Base-by-base conservation (phyloP, 2,329 filamentous ascomycete species). In the Fusarium nisikadoi region DNA sequence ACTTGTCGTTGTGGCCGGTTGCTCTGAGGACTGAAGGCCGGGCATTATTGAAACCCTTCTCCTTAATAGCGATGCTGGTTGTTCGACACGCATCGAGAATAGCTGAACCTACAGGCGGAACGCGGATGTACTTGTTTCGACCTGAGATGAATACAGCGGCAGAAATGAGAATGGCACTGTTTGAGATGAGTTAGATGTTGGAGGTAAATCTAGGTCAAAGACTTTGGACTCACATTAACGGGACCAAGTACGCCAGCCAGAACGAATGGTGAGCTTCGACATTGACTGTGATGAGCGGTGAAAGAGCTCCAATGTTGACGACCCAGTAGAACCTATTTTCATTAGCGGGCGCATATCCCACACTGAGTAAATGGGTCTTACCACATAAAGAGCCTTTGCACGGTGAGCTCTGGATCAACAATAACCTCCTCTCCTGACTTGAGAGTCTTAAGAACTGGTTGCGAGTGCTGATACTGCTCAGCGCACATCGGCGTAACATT, bases 401-500 rank as follows among this genome's bases (percentile, higher is more conserved):
- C 60, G 1, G 60, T 63, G 2, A 63, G 60, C 6, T 63, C 60
- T 1, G 60, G 60, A 3, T 63, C 60, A 9, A 63, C 60, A 3
- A 63, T 60, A 1, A 63, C 60, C 6, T 63, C 36, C 20, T 63
- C 60, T 1, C 60, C 60, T 0, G 54, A 60, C 36, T 60, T 63
- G 25, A 63, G 60, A 31, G 60, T 63, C 12, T 60, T 49, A 5
- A 63, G 60, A n/a, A 63, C 43, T 1, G 60, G 42, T 0, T 23
- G 43, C 2, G 54, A 63, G 10, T 60, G 23, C 16, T 63, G 43
- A 13, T 63, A 63, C 6, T 63, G 60, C 36, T 63, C 60, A 8
- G 60, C 60, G 6, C 60, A 63, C 60, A 63, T 63, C 0, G 60
- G 60, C 7, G 60, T 63, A 5, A 63, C 60, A 19, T 63, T 63